phyloP scores from a whole-genome alignment of 2,329 filamentous ascomycete species.

The Emergomyces pasteurianus region DNA sequence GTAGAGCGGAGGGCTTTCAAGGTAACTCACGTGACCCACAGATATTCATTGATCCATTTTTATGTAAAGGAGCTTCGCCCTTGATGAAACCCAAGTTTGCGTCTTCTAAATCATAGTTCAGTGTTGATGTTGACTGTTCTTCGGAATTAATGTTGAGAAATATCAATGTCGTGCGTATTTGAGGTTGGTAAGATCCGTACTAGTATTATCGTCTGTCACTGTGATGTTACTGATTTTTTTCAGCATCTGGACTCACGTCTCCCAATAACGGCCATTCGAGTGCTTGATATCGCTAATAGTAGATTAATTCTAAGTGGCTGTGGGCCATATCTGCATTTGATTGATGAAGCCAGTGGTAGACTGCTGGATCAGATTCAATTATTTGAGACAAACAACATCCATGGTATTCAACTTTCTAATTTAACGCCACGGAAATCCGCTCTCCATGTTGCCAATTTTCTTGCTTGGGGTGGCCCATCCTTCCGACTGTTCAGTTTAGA shows the following conservation, averaged over 20 bases:
- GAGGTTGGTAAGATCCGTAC: conserved; percentile 7
- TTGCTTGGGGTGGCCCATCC: conserved; percentile 60
- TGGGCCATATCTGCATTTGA: conserved; percentile 24
- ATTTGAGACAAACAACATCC: conserved; percentile 28
- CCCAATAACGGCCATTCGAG: conserved; percentile 31
- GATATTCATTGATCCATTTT: too few species aligned
- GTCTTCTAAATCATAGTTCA: not conserved
- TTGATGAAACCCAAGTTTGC: too few species aligned
- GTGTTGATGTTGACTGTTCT: not conserved
- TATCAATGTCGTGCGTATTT: conserved; percentile 11
- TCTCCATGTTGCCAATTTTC: conserved; percentile 16
- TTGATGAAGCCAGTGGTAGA: conserved; percentile 22
- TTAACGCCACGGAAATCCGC: conserved; percentile 11
- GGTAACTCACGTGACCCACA: too few species aligned
- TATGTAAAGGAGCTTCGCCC: too few species aligned
- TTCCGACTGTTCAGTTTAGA: conserved; percentile 33
- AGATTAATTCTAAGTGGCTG: conserved; percentile 28
- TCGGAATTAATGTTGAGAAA: not conserved
- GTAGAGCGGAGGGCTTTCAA: too few species aligned
- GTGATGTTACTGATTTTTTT: conserved; percentile 1
- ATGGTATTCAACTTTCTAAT: conserved; percentile 23
- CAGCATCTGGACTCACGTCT: conserved; percentile 33
- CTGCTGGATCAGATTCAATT: conserved; percentile 19
- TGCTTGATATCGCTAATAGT: conserved; percentile 16
- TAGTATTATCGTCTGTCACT: not conserved